Base-by-base conservation (phyloP, 495 filamentous ascomycete species). In the Lophium mytilinum region DNA sequence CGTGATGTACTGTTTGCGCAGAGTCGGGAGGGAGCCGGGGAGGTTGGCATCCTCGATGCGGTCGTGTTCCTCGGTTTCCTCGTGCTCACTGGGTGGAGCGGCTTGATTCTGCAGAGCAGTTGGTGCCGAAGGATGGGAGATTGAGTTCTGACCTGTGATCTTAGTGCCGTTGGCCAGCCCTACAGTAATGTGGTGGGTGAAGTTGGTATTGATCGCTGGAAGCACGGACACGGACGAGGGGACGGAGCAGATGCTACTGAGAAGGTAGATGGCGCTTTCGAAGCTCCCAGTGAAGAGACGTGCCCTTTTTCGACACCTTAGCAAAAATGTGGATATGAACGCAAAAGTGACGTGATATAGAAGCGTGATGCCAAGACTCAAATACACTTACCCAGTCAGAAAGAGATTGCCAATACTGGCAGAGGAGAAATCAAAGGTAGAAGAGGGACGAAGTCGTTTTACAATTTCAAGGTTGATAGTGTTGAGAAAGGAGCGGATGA, bases 401-500 rank as follows among this genome's bases (percentile, higher is more conserved):
- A 97, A 97, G 33, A 97, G 72, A 68, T 97, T 97, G 17, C 92
- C 92, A n/a, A 95, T 85, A 51, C 86, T 89, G 9, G 92, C 93
- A 30, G 82, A 82, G 24, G 86, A 81, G 66, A 96, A 97, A 70
- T 93, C 88, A 69, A 95, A 97, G 18, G 83, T 84, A 24, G 83
- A 86, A 4, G 88, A 87, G 5, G 83, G 81, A 9, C 93, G 77
- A 33, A 85, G 78, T 9, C 90, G 78, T 73, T 96, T 96, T 51
- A 95, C 79, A 54, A 96, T 90, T 71, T 97, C 92, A 45, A 95
- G 71, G 64, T 96, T 94, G 19, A 96, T 71, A 41, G 84, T 77
- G 66, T 93, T 92, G 63, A 97, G 83, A 63, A 96, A 87, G 30
- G 86, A 89, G 35, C 92, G 85, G 66, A 96, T 92, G 46, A 97